Evolutionary conservation across 805 yeast genomes (phyloP).

Genomic region (Candida chilensis): DNA sequence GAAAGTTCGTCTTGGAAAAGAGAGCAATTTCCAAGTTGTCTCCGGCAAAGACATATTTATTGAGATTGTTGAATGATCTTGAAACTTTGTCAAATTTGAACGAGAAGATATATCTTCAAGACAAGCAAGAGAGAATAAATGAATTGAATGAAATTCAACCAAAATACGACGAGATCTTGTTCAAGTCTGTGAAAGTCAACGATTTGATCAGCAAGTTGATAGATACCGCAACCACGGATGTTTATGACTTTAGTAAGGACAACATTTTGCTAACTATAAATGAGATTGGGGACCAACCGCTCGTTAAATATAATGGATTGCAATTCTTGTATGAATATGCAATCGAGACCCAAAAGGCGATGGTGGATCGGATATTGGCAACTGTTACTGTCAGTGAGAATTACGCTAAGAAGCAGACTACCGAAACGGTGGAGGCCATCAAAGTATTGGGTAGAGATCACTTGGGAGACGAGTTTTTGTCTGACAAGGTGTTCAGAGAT

Average conservation of each 20-base stretch:
- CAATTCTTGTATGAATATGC: slow-evolving; percentile 65
- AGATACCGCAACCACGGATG: slow-evolving; percentile 48
- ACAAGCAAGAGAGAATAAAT: slow-evolving; percentile 31
- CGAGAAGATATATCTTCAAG: slow-evolving; percentile 39
- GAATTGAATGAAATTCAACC: slow-evolving; percentile 58
- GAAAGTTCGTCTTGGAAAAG: slow-evolving; percentile 82
- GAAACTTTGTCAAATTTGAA: slow-evolving; percentile 53
- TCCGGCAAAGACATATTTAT: slow-evolving; percentile 86
- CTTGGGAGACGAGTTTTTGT: slow-evolving; percentile 52
- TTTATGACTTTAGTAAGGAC: slow-evolving; percentile 52
- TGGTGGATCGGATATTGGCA: slow-evolving; percentile 56
- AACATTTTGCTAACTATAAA: slow-evolving; percentile 43
- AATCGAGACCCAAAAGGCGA: slow-evolving; percentile 52
- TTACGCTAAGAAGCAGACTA: slow-evolving; percentile 55
- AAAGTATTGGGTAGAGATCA: slow-evolving; percentile 50
- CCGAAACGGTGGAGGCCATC: slow-evolving; percentile 51
- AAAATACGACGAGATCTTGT: slow-evolving; percentile 43
- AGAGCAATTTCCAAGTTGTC: slow-evolving; percentile 80
- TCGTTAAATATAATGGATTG: slow-evolving; percentile 51
- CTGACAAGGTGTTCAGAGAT: slow-evolving; percentile 56
- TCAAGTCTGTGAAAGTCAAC: slow-evolving; percentile 41
- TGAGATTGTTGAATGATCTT: slow-evolving; percentile 63
- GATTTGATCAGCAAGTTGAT: slow-evolving; percentile 54
- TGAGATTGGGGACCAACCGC: slow-evolving; percentile 38
- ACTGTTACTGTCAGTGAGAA: slow-evolving; percentile 61